Base-by-base conservation (phyloP, 495 filamentous ascomycete genomes). In the Penicillium psychrofluorescens region DNA sequence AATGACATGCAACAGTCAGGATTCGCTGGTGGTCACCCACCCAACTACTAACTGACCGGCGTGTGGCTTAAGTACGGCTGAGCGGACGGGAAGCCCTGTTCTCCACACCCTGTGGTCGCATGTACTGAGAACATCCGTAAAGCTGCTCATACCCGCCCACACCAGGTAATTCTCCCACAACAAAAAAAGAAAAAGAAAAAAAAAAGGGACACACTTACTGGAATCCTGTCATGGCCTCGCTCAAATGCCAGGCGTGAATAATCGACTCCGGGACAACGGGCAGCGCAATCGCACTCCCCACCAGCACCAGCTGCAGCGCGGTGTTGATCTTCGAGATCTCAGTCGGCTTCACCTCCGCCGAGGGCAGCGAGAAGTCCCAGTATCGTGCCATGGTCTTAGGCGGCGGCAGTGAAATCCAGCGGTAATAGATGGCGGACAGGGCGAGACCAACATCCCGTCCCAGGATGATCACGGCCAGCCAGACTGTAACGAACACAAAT, bases 311-410 rank as follows among this genome's bases (percentile, higher is more conserved):
- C 62, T 95, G 88, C 55, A 94, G 55, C 2, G 82, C 82, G 0
- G 88, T 95, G 51, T 95, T 95, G 46, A 83, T 78, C 74, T 98
- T 98, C 50, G 86, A 92, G 50, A 98, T 88, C 11, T 72, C 79
- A 0, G 92, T 98, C 0, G 92, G 92, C 50, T 84, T 84, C 5
- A 98, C 92, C 62, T 97, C 92, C 1, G 92, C 92, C 36, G 80
- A 86, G 0, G 92, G 92, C 12, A 98, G 77, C 9, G 83, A 86
- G 54, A 97, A 97, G 59, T 98, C 94, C 94, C 94, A 98, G 61
- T 96, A 98, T n/a, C 92, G 72, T 11, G 73, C 64, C 64, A 95
- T 84, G 0, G 92, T 97, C 64, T 95, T 95, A 6, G 92, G 92
- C 0, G 85, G 81, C 1, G 92, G 92, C 14, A 98, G 76, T 4